Base-by-base conservation (phyloP, 2,329 filamentous ascomycete species). In the Neoscytalidium dimidiatum region DNA sequence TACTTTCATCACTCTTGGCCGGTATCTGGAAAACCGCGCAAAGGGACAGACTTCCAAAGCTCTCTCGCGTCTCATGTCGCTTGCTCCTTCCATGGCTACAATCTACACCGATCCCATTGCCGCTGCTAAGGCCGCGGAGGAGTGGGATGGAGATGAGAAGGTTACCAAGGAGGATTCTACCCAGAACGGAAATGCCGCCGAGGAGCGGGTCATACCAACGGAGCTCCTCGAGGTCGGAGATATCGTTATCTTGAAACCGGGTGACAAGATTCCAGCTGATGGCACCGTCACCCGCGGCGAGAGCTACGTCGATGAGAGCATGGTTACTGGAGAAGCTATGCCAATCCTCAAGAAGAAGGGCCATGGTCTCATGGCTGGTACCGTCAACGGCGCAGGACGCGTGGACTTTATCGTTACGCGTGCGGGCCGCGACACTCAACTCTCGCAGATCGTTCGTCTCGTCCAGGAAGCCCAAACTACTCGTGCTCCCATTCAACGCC, bases 301-400 rank as follows among this genome's bases (percentile, higher is more conserved):
- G 78, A 96, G 92, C 38, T 97, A 96, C 72, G 87, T 97, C 23
- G 93, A 99, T 70, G 95, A 99, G 80, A 97, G 93, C 74, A 98
- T 98, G 94, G 94, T 99, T 56, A 99, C 95, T 5, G 95, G 95
- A 69, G 95, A 99, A 80, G 91, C 95, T 2, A 94, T 97, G 86
- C 94, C 95, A 0, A 93, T 98, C 38, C 88, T 92, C 71, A 99
- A 99, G 80, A 89, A 86, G 70, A 90, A 92, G 71, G 92, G 91
- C 8, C 88, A 88, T 69, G 79, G 86, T 48, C 82, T 99, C 65
- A 95, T 98, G 75, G 95, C 93, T 58, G 95, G 95, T 31, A 98
- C 95, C 2, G 94, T 99, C 73, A 99, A 99, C 75, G 92, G 94
- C 26, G 90, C 94, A 68, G 95, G 95, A 2, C 89, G 94, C 53